Evolutionary conservation across 257 asterid species (phyloP).

Genomic region (Solanum chaucha): DNA sequence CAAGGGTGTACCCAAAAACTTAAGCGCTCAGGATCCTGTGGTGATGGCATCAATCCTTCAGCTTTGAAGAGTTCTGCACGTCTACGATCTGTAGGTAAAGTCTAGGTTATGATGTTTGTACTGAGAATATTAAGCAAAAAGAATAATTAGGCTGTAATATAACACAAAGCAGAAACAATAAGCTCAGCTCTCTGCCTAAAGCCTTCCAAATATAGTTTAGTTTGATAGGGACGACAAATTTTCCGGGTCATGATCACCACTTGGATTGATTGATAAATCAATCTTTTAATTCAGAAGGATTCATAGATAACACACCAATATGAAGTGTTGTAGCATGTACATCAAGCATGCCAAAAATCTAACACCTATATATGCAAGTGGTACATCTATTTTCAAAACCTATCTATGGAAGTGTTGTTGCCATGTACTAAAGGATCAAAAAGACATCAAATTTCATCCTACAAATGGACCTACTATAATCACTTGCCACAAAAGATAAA

Average conservation of each 20-base stretch:
- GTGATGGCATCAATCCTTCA: constrained; percentile 78
- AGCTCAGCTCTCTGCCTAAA: not conserved
- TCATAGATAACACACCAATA: not conserved
- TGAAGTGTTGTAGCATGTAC: not conserved
- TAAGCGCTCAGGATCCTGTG: constrained; percentile 76
- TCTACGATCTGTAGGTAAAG: constrained; percentile 53
- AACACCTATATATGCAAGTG: not conserved
- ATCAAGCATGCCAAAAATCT: not conserved
- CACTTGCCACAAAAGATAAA: not conserved
- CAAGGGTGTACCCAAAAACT: constrained; percentile 81
- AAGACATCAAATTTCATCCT: not conserved
- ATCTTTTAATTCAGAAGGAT: not conserved
- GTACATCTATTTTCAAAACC: not conserved
- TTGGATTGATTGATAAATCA: not conserved
- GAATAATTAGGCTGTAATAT: not conserved
- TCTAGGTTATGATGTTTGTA: not conserved
- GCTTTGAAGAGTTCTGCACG: constrained; percentile 76
- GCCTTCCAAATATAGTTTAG: no score
- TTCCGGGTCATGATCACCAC: not conserved
- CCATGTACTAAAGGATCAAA: not conserved
- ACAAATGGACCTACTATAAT: not conserved
- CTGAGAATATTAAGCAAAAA: not conserved
- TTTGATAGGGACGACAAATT: not conserved
- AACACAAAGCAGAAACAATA: not conserved
- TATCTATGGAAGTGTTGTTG: not conserved